Percentiles rank a stretch among this genome's conserved stretches.
These are phyloP conservation scores for Cyclocybe cylindracea DNA, from an alignment of 768 basidiomycete genomes.

Conservation along the genomic window DNA sequence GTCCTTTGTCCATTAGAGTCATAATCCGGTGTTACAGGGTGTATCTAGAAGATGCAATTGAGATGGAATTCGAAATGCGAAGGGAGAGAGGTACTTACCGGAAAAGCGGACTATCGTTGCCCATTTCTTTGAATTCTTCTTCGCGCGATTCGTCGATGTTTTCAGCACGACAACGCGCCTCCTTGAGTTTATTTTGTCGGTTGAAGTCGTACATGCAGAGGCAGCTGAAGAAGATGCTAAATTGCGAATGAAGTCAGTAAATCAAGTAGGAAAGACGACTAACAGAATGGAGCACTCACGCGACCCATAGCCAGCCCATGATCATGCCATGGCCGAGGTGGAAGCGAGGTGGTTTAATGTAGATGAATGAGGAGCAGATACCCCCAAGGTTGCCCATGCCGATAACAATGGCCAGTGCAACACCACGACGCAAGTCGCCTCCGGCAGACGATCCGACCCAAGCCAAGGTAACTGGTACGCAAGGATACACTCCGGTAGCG, in stretches of 20 bases:
- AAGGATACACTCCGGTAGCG: constrained; percentile 54
- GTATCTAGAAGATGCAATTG: too few species aligned
- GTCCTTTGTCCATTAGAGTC: too few species aligned
- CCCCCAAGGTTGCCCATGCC: constrained; percentile 59
- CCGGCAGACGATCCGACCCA: constrained; percentile 60
- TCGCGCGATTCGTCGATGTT: constrained; percentile 40
- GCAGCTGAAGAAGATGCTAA: constrained; percentile 34
- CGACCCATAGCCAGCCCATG: constrained; percentile 31
- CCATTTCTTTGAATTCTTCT: constrained; percentile 48
- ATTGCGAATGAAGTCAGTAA: background rate
- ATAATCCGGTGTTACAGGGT: too few species aligned
- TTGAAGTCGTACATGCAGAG: constrained; percentile 51
- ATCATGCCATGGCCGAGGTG: constrained; percentile 36
- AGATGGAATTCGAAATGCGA: too few species aligned
- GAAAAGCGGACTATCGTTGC: constrained; percentile 58
- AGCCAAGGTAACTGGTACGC: constrained; percentile 46
- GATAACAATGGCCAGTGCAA: constrained; percentile 54
- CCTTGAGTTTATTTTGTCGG: constrained; percentile 50
- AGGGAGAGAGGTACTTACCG: constrained; percentile 30
- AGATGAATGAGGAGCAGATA: constrained; percentile 42
- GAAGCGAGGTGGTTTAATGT: constrained; percentile 37
- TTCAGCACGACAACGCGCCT: constrained; percentile 41
- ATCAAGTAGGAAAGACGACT: background rate
- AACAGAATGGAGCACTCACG: constrained; percentile 23
- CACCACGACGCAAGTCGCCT: constrained; percentile 52